phyloP scores from a whole-genome alignment of 2,329 filamentous ascomycete species.

The Thielaviopsis ethacetica region DNA sequence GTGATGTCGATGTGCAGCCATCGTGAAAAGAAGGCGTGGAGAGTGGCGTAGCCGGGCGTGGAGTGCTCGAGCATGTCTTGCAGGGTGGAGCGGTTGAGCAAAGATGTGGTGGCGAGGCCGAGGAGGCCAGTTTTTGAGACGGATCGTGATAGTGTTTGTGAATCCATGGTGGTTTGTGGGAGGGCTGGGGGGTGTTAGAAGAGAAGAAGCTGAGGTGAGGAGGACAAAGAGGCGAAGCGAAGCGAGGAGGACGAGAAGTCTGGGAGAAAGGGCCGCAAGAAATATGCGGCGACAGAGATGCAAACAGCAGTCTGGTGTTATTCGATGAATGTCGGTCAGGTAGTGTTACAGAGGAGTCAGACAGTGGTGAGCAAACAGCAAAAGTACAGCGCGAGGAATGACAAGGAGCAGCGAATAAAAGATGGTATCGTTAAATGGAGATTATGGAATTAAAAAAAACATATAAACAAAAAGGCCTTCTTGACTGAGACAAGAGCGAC shows the following conservation, averaged over 20 bases:
- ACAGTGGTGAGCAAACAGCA: too few relatives aligned
- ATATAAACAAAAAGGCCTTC: too few relatives aligned
- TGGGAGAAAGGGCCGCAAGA: too few relatives aligned
- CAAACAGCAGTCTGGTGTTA: too few relatives aligned
- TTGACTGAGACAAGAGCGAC: not conserved
- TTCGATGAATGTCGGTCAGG: too few relatives aligned
- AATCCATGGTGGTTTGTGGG: not conserved
- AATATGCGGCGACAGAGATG: too few relatives aligned
- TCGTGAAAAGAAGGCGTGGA: slow-evolving; percentile 17
- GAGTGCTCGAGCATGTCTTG: slow-evolving; percentile 3
- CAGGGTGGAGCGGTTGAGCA: not conserved
- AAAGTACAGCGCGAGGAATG: too few relatives aligned
- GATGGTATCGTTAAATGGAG: too few relatives aligned
- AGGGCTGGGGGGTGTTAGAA: not conserved
- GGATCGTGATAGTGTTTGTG: not conserved
- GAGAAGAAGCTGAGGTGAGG: not conserved
- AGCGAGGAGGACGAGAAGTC: too few relatives aligned
- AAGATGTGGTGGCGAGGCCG: not conserved
- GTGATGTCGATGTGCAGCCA: slow-evolving; percentile 22
- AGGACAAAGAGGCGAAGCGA: not conserved
- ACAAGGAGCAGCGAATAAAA: too few relatives aligned
- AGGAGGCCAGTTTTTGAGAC: not conserved
- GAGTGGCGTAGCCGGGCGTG: slow-evolving; percentile 4
- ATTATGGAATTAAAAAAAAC: too few relatives aligned
- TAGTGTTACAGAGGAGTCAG: too few relatives aligned